Evolutionary conservation across 176 grass and related monocot species (phyloP), one percentile per base, ranked within the genome.

Genomic region (Bothriochloa decipiens): DNA sequence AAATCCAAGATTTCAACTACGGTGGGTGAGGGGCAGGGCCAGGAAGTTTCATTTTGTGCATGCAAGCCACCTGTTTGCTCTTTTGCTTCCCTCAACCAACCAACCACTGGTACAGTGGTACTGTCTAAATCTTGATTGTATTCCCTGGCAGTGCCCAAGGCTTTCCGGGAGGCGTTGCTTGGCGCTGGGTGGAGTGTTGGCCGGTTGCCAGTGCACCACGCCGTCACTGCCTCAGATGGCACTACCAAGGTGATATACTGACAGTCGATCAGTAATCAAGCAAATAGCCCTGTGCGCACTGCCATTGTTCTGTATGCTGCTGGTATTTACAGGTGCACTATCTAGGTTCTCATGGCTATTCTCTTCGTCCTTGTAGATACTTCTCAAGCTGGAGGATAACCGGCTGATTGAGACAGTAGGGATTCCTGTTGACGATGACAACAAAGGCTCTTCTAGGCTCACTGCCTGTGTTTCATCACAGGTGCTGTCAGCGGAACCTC

Each of bases 381-480:
- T 98, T 75, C 85, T 98, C 58, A 98, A 95, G 88, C 75, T 98
- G 85, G 91, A 95, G 81, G 96, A 98, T 81, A 95, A 90, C 64
- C 91, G 96, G 66, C 69, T 98, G 89, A 77, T 98, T 14, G 96
- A 98, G 91, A 95, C 89, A 2, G 96, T 98, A 52, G 96, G 93
- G 60, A 98, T 98, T 86, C 96, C 93, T 20, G 87, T 91, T 4
- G 81, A 95, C 49, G 89, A 93, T 37, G 91, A 88, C 57, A 90
- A 87, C 49, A 90, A 90, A 81, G 87, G 85, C 50, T 81, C 89
- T 3, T 72, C 92, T 49, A 94, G 93, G 7, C 92, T 98, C 58
- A 95, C 96, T 17, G 93, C 96, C 58, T 98, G 96, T 29, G 85
- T 98, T 70, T 95, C 96, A 26, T 98, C 96, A 12, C 96, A 98